Evolutionary conservation across 2,329 filamentous ascomycete species (phyloP).

Genomic region (Phialemoniopsis sp.): DNA sequence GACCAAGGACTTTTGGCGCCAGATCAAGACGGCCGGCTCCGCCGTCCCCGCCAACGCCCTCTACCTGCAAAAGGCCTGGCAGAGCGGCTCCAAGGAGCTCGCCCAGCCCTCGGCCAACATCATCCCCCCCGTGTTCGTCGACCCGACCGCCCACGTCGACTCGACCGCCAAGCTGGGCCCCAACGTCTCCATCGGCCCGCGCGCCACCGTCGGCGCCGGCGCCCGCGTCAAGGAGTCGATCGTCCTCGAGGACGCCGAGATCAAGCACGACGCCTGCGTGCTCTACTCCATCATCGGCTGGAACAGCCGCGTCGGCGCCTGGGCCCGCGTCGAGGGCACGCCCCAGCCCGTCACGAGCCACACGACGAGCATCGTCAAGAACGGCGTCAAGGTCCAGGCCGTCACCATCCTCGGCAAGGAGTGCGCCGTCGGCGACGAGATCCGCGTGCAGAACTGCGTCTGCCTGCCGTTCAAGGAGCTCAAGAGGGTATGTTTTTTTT

Average conservation of each 20-base stretch:
- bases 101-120: slow-evolving; percentile 81
- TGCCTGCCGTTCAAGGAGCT: slow-evolving; percentile 97
- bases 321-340: slow-evolving; percentile 95
- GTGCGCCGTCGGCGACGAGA: slow-evolving; percentile 87
- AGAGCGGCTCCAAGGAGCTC: slow-evolving; percentile 77
- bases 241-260: slow-evolving; percentile 89
- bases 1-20: slow-evolving; percentile 99
- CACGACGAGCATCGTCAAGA: slow-evolving; percentile 92
- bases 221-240: slow-evolving; percentile 94
- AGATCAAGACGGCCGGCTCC: slow-evolving; percentile 98
- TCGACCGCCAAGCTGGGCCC: slow-evolving; percentile 94
- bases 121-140: slow-evolving; percentile 89
- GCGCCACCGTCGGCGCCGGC: slow-evolving; percentile 77
- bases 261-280: slow-evolving; percentile 95
- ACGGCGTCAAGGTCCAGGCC: slow-evolving; percentile 96
- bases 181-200: slow-evolving; percentile 94
- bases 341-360: slow-evolving; percentile 85
- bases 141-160: slow-evolving; percentile 85
- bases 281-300: slow-evolving; percentile 96
- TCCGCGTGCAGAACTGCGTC: slow-evolving; percentile 95
- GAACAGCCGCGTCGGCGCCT: slow-evolving; percentile 94
- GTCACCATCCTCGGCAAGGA: slow-evolving; percentile 98
- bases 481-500: slow-evolving; percentile 68
- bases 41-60: slow-evolving; percentile 95
- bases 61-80: slow-evolving; percentile 91